These are phyloP conservation scores for Pulicaria dysenterica DNA, from an alignment of 129 eudicot genomes.

Conservation along the genomic window DNA sequence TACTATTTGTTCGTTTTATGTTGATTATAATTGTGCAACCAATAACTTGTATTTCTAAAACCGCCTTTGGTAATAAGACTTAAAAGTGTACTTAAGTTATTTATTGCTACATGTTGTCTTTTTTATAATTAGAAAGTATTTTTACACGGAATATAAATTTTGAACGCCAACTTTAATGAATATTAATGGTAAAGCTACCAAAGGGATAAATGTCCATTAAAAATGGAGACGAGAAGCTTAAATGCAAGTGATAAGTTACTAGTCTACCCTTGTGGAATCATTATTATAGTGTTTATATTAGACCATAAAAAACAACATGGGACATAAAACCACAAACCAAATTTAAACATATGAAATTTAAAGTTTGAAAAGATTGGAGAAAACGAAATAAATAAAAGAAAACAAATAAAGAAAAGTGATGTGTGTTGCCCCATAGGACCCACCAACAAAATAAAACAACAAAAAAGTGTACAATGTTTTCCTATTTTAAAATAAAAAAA, in stretches of 20 bases:
- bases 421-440: conserved; percentile 30
- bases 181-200: conserved; percentile 32
- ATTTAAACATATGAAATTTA: conserved; percentile 26
- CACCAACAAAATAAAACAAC: conserved; percentile 28
- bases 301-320: conserved; percentile 39
- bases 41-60: no score
- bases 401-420: conserved; percentile 29
- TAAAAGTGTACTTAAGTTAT: background rate
- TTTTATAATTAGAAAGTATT: conserved; percentile 11
- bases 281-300: conserved; percentile 19
- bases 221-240: conserved; percentile 20
- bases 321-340: conserved; percentile 36
- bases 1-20: no score
- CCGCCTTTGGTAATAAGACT: no score
- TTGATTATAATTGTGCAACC: no score
- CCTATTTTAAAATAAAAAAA: background rate
- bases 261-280: conserved; percentile 19
- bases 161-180: conserved; percentile 22
- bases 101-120: background rate
- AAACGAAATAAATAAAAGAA: conserved; percentile 31
- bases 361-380: conserved; percentile 23
- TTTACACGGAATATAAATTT: conserved; percentile 13
- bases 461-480: conserved; percentile 13
- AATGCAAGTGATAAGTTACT: conserved; percentile 26
- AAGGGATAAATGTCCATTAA: conserved; percentile 23